Conservation (phyloP, 208 protist genomes). For the Acanthamoeba royreba region DNA sequence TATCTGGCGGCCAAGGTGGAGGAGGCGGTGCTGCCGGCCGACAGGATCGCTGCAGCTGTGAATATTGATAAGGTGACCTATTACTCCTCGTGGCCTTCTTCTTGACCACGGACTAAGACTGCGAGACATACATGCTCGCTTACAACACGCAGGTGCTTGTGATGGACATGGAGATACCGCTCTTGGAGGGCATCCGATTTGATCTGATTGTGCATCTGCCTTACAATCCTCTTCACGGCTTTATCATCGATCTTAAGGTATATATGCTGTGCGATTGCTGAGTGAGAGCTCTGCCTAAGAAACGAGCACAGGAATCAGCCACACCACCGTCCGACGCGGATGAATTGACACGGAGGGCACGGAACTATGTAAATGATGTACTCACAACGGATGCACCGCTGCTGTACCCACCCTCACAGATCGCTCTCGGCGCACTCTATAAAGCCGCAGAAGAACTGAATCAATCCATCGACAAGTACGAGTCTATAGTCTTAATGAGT, state of each 20-base stretch:
- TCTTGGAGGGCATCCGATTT: neutral
- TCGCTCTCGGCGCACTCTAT: neutral
- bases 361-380: neutral
- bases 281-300: too few species aligned
- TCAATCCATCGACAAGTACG: neutral
- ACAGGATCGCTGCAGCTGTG: neutral
- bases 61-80: neutral
- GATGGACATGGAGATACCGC: neutral
- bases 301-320: neutral
- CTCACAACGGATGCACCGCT: neutral
- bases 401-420: neutral
- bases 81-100: neutral
- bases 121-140: too few species aligned
- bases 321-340: neutral
- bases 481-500: too few species aligned
- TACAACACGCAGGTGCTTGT: neutral
- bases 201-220: neutral
- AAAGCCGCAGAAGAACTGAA: neutral
- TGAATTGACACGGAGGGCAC: neutral
- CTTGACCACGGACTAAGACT: too few species aligned
- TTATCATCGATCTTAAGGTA: constrained; percentile 6
- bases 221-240: neutral
- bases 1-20: constrained; percentile 6
- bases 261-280: too few species aligned
- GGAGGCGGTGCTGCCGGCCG: neutral